Percentiles rank a stretch among this genome's conserved stretches.
phyloP scores from a whole-genome alignment of 768 basidiomycete genomes.

The Leccinum imitatum region DNA sequence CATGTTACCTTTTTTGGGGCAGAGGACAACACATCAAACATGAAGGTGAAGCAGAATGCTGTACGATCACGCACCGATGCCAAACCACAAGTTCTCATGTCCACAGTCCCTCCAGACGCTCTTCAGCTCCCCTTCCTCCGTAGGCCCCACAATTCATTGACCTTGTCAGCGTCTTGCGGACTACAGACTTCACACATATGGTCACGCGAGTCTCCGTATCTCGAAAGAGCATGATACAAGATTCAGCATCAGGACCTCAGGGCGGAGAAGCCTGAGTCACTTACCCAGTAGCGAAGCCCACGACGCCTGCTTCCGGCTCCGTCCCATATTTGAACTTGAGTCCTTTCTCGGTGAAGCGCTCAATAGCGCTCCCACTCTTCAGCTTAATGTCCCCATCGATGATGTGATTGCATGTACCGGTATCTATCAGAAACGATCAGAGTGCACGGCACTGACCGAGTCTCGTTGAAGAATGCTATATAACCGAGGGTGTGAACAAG shows the following conservation, averaged over 20 bases:
- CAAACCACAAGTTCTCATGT: slow-evolving; percentile 38
- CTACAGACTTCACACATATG: slow-evolving; percentile 46
- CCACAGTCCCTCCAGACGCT: slow-evolving; percentile 36
- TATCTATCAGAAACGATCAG: slow-evolving; percentile 18
- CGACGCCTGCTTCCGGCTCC: slow-evolving; percentile 31
- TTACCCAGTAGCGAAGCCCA: slow-evolving; percentile 34
- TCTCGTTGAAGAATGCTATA: slow-evolving; percentile 18
- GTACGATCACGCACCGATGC: slow-evolving; percentile 24
- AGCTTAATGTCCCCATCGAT: slow-evolving; percentile 50
- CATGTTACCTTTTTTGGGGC: slow-evolving; percentile 22
- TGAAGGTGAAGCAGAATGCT: not conserved
- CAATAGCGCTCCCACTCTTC: slow-evolving; percentile 41
- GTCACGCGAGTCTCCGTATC: slow-evolving; percentile 46
- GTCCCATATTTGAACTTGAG: slow-evolving; percentile 32
- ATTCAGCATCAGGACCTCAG: not conserved
- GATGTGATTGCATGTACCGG: slow-evolving; percentile 44
- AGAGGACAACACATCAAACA: not conserved
- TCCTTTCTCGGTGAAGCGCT: slow-evolving; percentile 31
- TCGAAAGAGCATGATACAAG: slow-evolving; percentile 17
- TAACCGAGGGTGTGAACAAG: not conserved
- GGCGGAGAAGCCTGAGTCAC: not conserved
- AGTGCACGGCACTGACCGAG: not conserved
- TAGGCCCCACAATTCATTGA: slow-evolving; percentile 63
- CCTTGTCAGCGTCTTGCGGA: slow-evolving; percentile 41
- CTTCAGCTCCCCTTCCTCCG: slow-evolving; percentile 60